Conservation (phyloP, 192 early-diverging fungal genomes). For the Podila clonocystis region DNA sequence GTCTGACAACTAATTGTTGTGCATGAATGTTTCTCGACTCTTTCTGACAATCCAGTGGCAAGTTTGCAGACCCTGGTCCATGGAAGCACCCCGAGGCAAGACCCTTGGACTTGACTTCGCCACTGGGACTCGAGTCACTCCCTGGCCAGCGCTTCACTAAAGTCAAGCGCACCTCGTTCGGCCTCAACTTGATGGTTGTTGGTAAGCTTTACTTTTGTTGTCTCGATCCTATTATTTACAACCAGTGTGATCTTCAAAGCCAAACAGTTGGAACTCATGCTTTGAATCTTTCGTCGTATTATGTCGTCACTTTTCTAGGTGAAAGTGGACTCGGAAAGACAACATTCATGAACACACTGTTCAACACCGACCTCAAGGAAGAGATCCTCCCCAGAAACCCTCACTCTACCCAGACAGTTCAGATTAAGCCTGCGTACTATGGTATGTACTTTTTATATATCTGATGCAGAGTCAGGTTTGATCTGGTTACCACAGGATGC, state of each 20-base stretch:
- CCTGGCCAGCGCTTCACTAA: constrained; percentile 75
- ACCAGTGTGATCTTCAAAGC: not conserved
- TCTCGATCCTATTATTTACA: not conserved
- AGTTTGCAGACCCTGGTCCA: constrained; percentile 82
- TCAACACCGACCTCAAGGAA: constrained; percentile 92
- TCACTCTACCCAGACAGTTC: constrained; percentile 82
- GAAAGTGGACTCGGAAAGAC: constrained; percentile 99
- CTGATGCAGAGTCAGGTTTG: not conserved
- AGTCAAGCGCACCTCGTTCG: constrained; percentile 78
- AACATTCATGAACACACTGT: constrained; percentile 99
- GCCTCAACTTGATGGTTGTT: constrained; percentile 96
- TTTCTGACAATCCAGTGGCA: constrained; percentile 49
- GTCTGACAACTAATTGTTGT: not conserved
- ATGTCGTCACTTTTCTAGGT: constrained; percentile 60
- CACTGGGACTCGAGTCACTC: constrained; percentile 77
- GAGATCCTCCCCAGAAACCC: constrained; percentile 67
- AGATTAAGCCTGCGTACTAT: constrained; percentile 85
- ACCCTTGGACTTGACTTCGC: constrained; percentile 57
- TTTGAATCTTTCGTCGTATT: constrained; percentile 3
- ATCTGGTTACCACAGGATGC: no score
- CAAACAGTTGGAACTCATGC: not conserved
- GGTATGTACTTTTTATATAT: constrained; percentile 54
- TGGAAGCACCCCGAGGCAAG: constrained; percentile 84
- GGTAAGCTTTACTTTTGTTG: constrained; percentile 57
- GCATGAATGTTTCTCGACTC: constrained; percentile 6